Evolutionary conservation across 2,329 filamentous ascomycete genomes (phyloP), one percentile per base, ranked within the genome.

Genomic region (Cucurbitaria berberidis): DNA sequence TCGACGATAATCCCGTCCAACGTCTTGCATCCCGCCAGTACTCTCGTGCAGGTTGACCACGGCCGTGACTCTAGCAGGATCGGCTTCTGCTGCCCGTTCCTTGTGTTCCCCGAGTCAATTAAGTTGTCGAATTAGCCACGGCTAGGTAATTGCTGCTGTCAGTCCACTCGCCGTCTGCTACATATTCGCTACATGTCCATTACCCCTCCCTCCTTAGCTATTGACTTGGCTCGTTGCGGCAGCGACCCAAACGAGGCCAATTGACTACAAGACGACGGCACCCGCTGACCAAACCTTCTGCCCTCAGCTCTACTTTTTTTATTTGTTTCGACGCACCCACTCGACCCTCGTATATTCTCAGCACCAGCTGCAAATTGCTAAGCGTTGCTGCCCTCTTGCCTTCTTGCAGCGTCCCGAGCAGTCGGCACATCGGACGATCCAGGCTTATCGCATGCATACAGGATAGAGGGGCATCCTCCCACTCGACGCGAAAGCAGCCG

Each of bases 171-270:
- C 45, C 34, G 47, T 58, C 52, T 64, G 48, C 44, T 69, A 69
- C 66, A 67, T 69, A 68, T 66, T 47, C 65, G 63, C 62, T 70
- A 70, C 70, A 64, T 60, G 54, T 68, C 67, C 69, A n/a, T n/a
- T n/a, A n/a, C 69, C 68, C 69, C 65, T 9, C 71, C 63, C 67
- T 52, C 38, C 24, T 45, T 36, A 48, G 42, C 45, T 45, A 13
- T 34, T 4, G 38, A 45, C 44, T 47, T 48, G 43, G 42, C 47
- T 45, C 52, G 26, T 41, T 36, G 46, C 42, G 24, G 41, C 21
- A 48, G 45, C 59, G 44, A 55, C 45, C 19, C 47, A 45, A 48
- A 51, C 47, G 35, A 53, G 54, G 32, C 21, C 19, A 39, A 10
- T 2, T 22, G 21, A 15, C 8, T 9, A 13, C 19, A 22, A 11